Percentiles rank a stretch among this genome's conserved stretches.
Conservation (phyloP, 2,329 filamentous ascomycete species). For the Claviceps lovelessii region DNA sequence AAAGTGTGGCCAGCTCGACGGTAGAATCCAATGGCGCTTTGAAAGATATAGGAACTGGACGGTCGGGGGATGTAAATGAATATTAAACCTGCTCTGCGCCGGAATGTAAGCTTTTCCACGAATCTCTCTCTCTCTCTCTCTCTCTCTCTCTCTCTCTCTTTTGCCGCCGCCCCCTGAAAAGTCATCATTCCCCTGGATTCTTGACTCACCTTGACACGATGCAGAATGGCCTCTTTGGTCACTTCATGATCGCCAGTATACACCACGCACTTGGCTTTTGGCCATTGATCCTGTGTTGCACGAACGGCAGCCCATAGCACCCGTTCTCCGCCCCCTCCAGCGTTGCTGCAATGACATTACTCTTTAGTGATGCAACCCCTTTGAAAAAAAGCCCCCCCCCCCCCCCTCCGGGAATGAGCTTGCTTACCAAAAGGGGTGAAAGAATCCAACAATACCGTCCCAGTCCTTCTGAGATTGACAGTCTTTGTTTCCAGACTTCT, state of each 20-base stretch:
- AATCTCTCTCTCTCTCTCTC: not conserved
- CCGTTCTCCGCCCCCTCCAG: constrained; percentile 86
- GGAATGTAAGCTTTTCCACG: constrained; percentile 1
- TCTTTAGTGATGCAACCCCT: not conserved
- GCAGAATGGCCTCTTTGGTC: constrained; percentile 64
- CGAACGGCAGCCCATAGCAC: constrained; percentile 93
- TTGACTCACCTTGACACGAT: constrained; percentile 51
- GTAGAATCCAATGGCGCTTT: constrained; percentile 72
- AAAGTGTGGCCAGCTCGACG: constrained; percentile 79
- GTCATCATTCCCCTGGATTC: not conserved
- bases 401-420: not conserved
- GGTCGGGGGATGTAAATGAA: constrained; percentile 68
- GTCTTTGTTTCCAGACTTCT: constrained; percentile 19
- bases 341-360: constrained; percentile 48
- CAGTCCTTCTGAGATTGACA: constrained; percentile 42
- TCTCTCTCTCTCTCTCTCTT: not conserved
- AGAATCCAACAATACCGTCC: constrained; percentile 84
- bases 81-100: constrained; percentile 73
- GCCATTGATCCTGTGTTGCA: constrained; percentile 79
- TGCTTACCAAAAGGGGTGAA: constrained; percentile 86
- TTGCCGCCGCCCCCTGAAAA: too few relatives aligned
- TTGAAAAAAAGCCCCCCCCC: too few relatives aligned
- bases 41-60: constrained; percentile 83
- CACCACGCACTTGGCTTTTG: constrained; percentile 74
- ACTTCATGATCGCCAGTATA: constrained; percentile 93